phyloP scores from a whole-genome alignment of 208 protist species.

The Leishmania lainsoni region DNA sequence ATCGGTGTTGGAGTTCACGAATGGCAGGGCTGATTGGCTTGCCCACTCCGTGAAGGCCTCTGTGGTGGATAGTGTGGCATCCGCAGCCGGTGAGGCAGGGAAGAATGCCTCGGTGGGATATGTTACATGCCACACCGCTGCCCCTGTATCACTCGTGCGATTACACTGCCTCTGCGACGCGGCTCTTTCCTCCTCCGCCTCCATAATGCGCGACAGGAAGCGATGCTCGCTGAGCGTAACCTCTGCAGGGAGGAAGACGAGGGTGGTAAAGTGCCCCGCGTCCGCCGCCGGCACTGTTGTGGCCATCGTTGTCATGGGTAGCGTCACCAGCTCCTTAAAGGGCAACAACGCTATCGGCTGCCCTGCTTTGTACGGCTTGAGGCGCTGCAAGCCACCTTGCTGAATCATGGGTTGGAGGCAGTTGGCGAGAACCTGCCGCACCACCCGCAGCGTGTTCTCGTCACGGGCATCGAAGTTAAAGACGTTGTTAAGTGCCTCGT shows the following conservation, averaged over 20 bases:
- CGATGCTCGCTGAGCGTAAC: not conserved
- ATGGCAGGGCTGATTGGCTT: constrained; percentile 48
- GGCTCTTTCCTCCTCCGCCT: constrained; percentile 1
- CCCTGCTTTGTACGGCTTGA: constrained; percentile 50
- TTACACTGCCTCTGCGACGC: not conserved
- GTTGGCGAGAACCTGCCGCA: constrained; percentile 63
- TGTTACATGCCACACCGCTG: constrained; percentile 32
- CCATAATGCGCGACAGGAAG: constrained; percentile 10
- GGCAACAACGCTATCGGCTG: constrained; percentile 36
- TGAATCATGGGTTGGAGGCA: constrained; percentile 46
- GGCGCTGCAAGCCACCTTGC: constrained; percentile 43
- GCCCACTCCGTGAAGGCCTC: constrained; percentile 74
- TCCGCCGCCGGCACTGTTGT: not conserved
- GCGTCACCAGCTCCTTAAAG: constrained; percentile 30
- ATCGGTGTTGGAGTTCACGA: constrained; percentile 47
- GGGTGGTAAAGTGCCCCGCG: not conserved
- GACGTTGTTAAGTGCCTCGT: constrained; percentile 79
- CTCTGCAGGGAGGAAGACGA: constrained; percentile 9
- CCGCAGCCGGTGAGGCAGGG: not conserved
- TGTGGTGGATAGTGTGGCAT: not conserved
- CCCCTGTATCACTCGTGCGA: not conserved
- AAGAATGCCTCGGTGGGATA: constrained; percentile 30
- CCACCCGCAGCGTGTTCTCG: constrained; percentile 70
- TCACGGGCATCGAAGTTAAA: constrained; percentile 88
- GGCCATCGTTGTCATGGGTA: constrained; percentile 12